Base-by-base conservation (phyloP, 306 rosid species). In the barrel medic (Medicago truncatula) region DNA sequence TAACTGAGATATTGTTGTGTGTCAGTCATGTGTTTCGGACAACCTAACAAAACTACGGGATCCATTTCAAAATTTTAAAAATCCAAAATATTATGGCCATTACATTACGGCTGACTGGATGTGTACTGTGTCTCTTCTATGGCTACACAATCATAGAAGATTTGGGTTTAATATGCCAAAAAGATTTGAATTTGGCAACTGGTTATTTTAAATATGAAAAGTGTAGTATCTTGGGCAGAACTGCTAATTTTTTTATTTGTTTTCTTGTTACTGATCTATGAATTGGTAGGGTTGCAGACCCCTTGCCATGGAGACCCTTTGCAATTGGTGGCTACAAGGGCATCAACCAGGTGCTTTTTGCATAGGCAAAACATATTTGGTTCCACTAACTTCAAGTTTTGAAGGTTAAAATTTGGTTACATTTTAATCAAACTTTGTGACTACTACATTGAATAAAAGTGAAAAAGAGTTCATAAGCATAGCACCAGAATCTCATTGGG, bases 301-400 rank as follows among this genome's bases (percentile, higher is more conserved):
- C 77, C 60, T 80, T 84, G 56, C 93, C 89, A 64, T 95, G 99
- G 99, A 89, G 89, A 43, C 92, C 96, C 31, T 28, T 82, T 95
- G 99, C 93, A 78, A 84, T 54, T 95, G 97, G 99, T 95, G 97
- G 99, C 85, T 84, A 10, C 89, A 86, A 84, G 90, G 85, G 17
- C 86, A 80, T 71, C 82, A 73, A 80, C 63, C 77, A 36, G 92
- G 97, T 95, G 82, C 69, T 11, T 69, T 43, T 52, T 40, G 67
- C 61, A 78, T 61, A 38, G 61, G 68, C 14, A 44, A 36, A 17
- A 78, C 57, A 38, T 64, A 1, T 36, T 71, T 60, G 6, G 38
- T 52, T 47, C 8, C 5, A 23, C 16, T 20, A 28, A 3, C 5
- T 76, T 21, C 67, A 13, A 16, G 57, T 53, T 74, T 74, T 73